Conservation (phyloP, 495 filamentous ascomycete genomes). For the Podospora didyma region DNA sequence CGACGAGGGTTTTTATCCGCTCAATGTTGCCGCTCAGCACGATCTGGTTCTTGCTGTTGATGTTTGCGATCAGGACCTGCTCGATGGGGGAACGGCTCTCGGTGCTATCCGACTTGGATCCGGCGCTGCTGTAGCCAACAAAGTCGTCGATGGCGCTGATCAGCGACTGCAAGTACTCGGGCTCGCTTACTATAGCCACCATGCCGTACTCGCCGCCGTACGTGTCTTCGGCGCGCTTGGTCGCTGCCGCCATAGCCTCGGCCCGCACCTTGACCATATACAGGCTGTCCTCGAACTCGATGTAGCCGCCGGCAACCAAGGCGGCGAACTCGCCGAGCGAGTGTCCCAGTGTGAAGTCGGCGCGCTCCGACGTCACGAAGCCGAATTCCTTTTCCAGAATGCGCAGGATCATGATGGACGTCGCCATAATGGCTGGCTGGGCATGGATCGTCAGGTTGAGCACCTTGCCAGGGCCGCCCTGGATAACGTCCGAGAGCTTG, state of each 20-base stretch:
- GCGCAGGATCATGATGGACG: conserved; percentile 82
- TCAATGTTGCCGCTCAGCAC: conserved; percentile 87
- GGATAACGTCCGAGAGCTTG: conserved; percentile 72
- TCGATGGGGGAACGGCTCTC: conserved; percentile 67
- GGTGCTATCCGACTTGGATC: conserved; percentile 61
- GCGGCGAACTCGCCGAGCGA: conserved; percentile 95
- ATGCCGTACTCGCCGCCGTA: conserved; percentile 83
- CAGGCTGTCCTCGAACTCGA: conserved; percentile 73
- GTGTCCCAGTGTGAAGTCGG: conserved; percentile 84
- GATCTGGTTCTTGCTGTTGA: conserved; percentile 95
- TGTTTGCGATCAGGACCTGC: conserved; percentile 88
- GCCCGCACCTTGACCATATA: conserved; percentile 73
- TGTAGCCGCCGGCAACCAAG: conserved; percentile 74
- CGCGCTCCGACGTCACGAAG: conserved; percentile 62
- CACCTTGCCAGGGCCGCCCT: conserved; percentile 66
- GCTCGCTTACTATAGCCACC: conserved; percentile 87
- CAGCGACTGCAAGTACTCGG: conserved; percentile 61
- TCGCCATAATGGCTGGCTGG: conserved; percentile 94
- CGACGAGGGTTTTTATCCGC: conserved; percentile 77
- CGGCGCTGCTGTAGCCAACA: conserved; percentile 60
- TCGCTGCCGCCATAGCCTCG: conserved; percentile 79
- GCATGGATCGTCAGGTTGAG: conserved; percentile 83
- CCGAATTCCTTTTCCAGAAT: conserved; percentile 83
- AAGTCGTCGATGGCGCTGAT: conserved; percentile 77
- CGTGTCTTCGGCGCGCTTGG: conserved; percentile 54